Evolutionary conservation across 2,329 filamentous ascomycete species (phyloP).

Genomic region (Rhynchosporium graminicola): DNA sequence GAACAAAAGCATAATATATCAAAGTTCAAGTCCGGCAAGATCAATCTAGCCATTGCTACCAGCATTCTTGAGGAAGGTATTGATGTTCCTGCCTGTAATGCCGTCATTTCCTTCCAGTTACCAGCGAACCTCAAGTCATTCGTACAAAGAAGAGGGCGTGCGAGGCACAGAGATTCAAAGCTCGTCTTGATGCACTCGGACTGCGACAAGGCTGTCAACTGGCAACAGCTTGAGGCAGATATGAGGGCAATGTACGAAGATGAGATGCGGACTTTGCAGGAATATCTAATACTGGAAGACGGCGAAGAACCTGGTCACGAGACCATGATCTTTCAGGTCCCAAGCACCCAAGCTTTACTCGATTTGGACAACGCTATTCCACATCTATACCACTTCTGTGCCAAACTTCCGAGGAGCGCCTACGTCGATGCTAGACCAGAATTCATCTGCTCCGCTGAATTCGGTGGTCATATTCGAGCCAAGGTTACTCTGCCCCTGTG

Average conservation of each 20-base stretch:
- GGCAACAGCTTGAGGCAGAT: slow-evolving; percentile 67
- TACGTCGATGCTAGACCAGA: slow-evolving; percentile 68
- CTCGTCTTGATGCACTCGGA: slow-evolving; percentile 49
- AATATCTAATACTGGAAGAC: slow-evolving; percentile 31
- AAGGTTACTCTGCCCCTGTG: slow-evolving; percentile 71
- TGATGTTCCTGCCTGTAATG: slow-evolving; percentile 62
- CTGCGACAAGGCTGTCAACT: slow-evolving; percentile 48
- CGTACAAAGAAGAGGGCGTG: slow-evolving; percentile 64
- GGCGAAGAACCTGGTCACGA: slow-evolving; percentile 39
- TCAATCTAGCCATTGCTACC: slow-evolving; percentile 60
- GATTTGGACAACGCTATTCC: slow-evolving; percentile 71
- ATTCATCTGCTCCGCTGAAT: slow-evolving; percentile 54
- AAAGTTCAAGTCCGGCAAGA: slow-evolving; percentile 54
- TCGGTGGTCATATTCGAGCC: slow-evolving; percentile 50
- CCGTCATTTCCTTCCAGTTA: slow-evolving; percentile 64
- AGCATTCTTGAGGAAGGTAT: slow-evolving; percentile 66
- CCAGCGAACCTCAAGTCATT: slow-evolving; percentile 65
- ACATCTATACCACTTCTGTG: slow-evolving; percentile 85
- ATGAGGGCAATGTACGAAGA: slow-evolving; percentile 57
- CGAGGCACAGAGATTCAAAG: slow-evolving; percentile 58
- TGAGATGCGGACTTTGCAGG: slow-evolving; percentile 35
- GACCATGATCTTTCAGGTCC: slow-evolving; percentile 44
- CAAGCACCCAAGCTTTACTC: slow-evolving; percentile 60
- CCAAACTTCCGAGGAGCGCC: slow-evolving; percentile 51
- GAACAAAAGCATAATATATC: slow-evolving; percentile 45